Evolutionary conservation across 257 asterid genomes (phyloP), one percentile per base, ranked within the genome.

Genomic region (Solanum medicagineum): DNA sequence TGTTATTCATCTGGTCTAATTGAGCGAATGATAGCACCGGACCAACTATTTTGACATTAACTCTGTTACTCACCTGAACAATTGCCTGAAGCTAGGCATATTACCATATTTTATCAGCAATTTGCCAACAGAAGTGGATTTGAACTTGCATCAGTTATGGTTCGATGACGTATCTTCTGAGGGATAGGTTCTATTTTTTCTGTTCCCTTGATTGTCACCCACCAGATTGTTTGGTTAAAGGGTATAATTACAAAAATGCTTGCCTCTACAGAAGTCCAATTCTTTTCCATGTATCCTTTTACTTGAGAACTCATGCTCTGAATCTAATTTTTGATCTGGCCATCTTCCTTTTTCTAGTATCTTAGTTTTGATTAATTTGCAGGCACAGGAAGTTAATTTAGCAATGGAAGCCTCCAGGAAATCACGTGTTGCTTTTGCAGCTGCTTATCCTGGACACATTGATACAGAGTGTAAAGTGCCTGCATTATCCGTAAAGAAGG

Each of bases 351-450:
- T 15, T 47, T 19, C 32, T 62, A 17, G 68, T 5, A 29, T 62
- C 71, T 83, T 69, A 54, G 42, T 4, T 40, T 84, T 63, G 84
- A 62, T 81, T 83, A 73, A 74, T 88, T 84, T 89, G 63, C 87
- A 97, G 99, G 97, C 98, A 66, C 98, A 92, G 81, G 97, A 95
- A 85, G 97, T 92, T 88, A 90, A 81, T 83, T 87, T 88, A 84
- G 98, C 98, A 40, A 95, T 97, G 99, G 99, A 97, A 84, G 98
- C 98, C 88, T 93, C 99, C 42, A 93, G 93, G 92, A 97, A 92
- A 91, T 94, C 98, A 36, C 87, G 94, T 86, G 85, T 80, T 70
- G 96, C 99, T 85, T 92, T 93, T 69, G 85, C 95, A 36, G 94
- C 97, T 83, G 97, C 97, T 85, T 85, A 90, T 82, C 87, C 94